phyloP scores from a whole-genome alignment of 176 grass and related monocot species.

The Zea luxurians region DNA sequence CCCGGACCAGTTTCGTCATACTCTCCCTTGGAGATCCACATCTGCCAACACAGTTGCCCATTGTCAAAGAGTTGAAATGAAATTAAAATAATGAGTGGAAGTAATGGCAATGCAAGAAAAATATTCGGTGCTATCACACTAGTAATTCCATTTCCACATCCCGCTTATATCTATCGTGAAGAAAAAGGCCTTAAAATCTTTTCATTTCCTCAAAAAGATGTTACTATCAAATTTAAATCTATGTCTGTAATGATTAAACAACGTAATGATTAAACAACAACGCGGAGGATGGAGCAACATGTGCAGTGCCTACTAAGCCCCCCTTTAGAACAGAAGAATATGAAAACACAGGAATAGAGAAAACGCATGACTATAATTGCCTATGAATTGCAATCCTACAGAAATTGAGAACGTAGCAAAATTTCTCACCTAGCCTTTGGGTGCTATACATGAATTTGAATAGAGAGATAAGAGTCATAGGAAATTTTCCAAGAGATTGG shows the following conservation, averaged over 20 bases:
- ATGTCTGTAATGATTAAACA: background rate
- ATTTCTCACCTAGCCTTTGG: no score
- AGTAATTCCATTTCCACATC: background rate
- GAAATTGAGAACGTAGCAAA: no score
- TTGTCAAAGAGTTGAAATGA: background rate
- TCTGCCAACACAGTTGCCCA: slow-evolving; percentile 37
- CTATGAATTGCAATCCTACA: no score
- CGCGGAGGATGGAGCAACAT: background rate
- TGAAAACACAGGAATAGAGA: no score
- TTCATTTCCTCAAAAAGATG: background rate
- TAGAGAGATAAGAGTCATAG: no score
- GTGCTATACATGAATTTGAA: no score
- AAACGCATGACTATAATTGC: no score
- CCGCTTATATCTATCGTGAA: background rate
- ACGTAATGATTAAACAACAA: background rate
- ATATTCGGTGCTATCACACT: background rate
- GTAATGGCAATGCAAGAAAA: background rate
- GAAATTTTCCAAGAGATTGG: no score
- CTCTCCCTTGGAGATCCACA: slow-evolving; percentile 90
- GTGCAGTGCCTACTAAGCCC: background rate
- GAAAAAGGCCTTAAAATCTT: background rate
- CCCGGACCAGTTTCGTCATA: slow-evolving; percentile 71
- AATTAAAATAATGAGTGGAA: background rate
- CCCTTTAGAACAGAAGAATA: no score
- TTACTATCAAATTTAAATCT: background rate